Evolutionary conservation across 1,284 basidiomycete genomes (phyloP).

Genomic region (Grifola frondosa): DNA sequence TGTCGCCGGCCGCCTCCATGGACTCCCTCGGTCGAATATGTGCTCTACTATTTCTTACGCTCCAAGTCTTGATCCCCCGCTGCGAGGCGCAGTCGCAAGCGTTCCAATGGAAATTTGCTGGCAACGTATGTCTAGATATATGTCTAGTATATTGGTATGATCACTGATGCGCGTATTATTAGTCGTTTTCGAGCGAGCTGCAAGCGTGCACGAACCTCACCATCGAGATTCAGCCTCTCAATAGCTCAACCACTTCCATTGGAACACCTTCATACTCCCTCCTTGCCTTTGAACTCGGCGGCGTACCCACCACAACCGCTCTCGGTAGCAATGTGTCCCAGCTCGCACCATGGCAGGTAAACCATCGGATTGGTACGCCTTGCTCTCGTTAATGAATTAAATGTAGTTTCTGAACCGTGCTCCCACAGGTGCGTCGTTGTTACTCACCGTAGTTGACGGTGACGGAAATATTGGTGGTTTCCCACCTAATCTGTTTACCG

Average conservation of each 20-base stretch:
- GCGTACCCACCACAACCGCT: slow-evolving; percentile 39
- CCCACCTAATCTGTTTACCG: slow-evolving; percentile 32
- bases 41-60: slow-evolving; percentile 7
- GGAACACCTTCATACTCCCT: slow-evolving; percentile 50
- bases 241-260: slow-evolving; percentile 10
- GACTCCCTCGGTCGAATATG: slow-evolving; percentile 20
- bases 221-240: slow-evolving; percentile 18
- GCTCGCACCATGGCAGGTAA: slow-evolving; percentile 44
- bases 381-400: background rate
- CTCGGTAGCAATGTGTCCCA: slow-evolving; percentile 40
- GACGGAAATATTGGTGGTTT: slow-evolving; percentile 43
- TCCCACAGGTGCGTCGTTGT: slow-evolving; percentile 39
- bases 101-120: slow-evolving; percentile 27
- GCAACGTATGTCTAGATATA: slow-evolving; percentile 16
- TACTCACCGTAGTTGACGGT: slow-evolving; percentile 47
- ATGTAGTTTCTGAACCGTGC: background rate
- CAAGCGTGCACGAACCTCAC: slow-evolving; percentile 21
- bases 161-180: background rate
- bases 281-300: slow-evolving; percentile 43
- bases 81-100: slow-evolving; percentile 16
- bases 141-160: background rate
- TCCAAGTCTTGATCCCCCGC: slow-evolving; percentile 8
- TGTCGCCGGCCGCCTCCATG: slow-evolving; percentile 6
- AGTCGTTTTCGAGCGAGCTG: slow-evolving; percentile 6
- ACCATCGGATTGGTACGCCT: slow-evolving; percentile 41